Percentiles rank a stretch among this genome's conserved stretches.
phyloP scores from a whole-genome alignment of 352 stramenopile genomes.

The Phytophthora multivora region DNA sequence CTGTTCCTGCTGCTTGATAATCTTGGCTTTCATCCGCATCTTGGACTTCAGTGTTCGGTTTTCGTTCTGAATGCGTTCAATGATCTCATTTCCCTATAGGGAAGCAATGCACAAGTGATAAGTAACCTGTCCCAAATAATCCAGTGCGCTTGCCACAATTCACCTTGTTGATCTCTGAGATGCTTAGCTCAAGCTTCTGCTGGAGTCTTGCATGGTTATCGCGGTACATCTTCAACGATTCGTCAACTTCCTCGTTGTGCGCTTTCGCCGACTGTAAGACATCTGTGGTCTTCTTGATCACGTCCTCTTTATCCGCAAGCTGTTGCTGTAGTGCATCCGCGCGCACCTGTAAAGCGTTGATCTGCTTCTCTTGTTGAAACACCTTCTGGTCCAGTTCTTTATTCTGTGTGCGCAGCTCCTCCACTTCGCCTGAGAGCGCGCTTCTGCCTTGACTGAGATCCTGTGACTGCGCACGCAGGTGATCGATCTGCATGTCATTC shows the following conservation, averaged over 20 bases:
- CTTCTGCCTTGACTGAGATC: constrained; percentile 57
- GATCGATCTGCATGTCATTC: constrained; percentile 77
- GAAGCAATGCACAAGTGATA: background rate
- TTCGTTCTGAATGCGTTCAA: constrained; percentile 88
- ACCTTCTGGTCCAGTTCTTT: constrained; percentile 82
- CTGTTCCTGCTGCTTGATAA: constrained; percentile 90
- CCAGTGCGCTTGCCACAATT: no score
- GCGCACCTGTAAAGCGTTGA: constrained; percentile 79
- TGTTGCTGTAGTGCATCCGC: constrained; percentile 75
- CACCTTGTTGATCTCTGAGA: constrained; percentile 93
- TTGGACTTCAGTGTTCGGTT: constrained; percentile 78
- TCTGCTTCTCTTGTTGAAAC: constrained; percentile 86
- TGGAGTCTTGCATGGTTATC: constrained; percentile 84
- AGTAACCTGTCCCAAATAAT: background rate
- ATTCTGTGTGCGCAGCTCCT: constrained; percentile 65
- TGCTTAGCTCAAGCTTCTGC: constrained; percentile 89
- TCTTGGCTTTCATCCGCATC: constrained; percentile 88
- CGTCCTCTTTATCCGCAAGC: constrained; percentile 75
- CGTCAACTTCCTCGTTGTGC: constrained; percentile 85
- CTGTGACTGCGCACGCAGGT: constrained; percentile 64
- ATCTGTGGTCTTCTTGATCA: constrained; percentile 75
- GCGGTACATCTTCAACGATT: constrained; percentile 88
- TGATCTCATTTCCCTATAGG: constrained; percentile 87
- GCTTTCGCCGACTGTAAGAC: constrained; percentile 65
- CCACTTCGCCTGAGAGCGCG: constrained; percentile 50